Conservation (phyloP, 1,284 basidiomycete species). For the Ceratorhiza oryzae-sativae region DNA sequence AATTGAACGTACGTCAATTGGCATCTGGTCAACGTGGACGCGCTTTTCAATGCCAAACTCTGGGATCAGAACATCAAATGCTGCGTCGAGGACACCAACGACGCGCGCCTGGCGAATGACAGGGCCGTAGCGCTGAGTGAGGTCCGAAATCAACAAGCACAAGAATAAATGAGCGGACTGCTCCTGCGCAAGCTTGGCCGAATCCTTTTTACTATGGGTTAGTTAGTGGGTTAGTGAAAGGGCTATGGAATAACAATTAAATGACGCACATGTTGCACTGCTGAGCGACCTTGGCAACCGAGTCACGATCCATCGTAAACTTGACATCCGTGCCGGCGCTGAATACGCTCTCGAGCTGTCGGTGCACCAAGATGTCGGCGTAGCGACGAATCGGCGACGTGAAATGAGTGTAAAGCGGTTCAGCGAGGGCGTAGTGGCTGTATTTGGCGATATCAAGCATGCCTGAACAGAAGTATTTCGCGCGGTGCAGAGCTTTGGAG, state of each 20-base stretch:
- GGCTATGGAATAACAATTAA: background rate
- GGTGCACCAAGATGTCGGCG: slow-evolving; percentile 95
- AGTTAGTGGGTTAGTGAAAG: slow-evolving; percentile 10
- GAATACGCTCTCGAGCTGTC: slow-evolving; percentile 92
- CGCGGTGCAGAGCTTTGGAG: slow-evolving; percentile 87
- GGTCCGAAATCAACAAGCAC: slow-evolving; percentile 89
- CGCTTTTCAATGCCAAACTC: slow-evolving; percentile 98
- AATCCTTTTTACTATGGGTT: slow-evolving; percentile 80
- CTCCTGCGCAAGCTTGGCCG: slow-evolving; percentile 91
- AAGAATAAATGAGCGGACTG: slow-evolving; percentile 95
- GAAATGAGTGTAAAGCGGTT: slow-evolving; percentile 96
- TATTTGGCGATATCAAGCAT: slow-evolving; percentile 99
- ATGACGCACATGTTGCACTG: slow-evolving; percentile 90
- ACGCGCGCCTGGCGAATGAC: slow-evolving; percentile 93
- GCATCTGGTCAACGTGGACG: slow-evolving; percentile 98
- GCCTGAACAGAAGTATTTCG: slow-evolving; percentile 98
- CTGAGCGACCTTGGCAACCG: slow-evolving; percentile 96
- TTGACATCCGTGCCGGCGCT: slow-evolving; percentile 77
- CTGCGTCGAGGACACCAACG: slow-evolving; percentile 91
- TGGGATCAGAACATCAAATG: slow-evolving; percentile 92
- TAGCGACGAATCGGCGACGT: slow-evolving; percentile 93
- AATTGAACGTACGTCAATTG: slow-evolving; percentile 75
- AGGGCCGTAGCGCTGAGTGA: slow-evolving; percentile 93
- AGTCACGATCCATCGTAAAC: slow-evolving; percentile 96
- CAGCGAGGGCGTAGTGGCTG: slow-evolving; percentile 88